phyloP scores from a whole-genome alignment of 129 eudicot species.

The Flaveria bidentis region DNA sequence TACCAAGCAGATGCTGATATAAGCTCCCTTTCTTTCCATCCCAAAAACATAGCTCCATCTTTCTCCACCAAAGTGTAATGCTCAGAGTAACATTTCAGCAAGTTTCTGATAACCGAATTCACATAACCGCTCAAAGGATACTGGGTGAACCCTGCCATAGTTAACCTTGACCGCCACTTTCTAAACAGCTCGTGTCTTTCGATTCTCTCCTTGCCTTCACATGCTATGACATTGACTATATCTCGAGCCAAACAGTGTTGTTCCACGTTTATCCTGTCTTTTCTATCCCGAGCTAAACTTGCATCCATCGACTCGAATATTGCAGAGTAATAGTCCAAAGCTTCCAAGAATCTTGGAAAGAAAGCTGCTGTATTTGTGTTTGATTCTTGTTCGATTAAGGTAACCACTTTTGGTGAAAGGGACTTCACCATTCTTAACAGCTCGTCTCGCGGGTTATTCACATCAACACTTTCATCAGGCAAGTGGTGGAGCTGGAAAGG shows the following conservation, averaged over 20 bases:
- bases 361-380: conserved; percentile 90
- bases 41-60: conserved; percentile 84
- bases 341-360: conserved; percentile 68
- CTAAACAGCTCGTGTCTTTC: conserved; percentile 87
- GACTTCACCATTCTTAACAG: conserved; percentile 80
- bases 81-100: conserved; percentile 75
- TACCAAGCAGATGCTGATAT: conserved; percentile 97
- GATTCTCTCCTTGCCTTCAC: conserved; percentile 87
- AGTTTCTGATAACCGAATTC: conserved; percentile 72
- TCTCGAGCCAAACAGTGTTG: conserved; percentile 92
- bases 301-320: conserved; percentile 88
- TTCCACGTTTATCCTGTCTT: conserved; percentile 80
- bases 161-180: conserved; percentile 83
- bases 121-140: conserved; percentile 81
- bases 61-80: conserved; percentile 78
- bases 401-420: conserved; percentile 71
- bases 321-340: conserved; percentile 72
- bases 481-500: conserved; percentile 92
- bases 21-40: conserved; percentile 85
- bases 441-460: conserved; percentile 84
- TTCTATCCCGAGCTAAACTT: conserved; percentile 60
- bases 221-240: conserved; percentile 82
- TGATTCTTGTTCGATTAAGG: conserved; percentile 92
- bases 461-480: conserved; percentile 89
- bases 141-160: conserved; percentile 86